A percentile compares a stretch with the other conserved stretches of the same genome.
phyloP scores from a whole-genome alignment of 768 basidiomycete genomes.

The Lactifluus volemus region DNA sequence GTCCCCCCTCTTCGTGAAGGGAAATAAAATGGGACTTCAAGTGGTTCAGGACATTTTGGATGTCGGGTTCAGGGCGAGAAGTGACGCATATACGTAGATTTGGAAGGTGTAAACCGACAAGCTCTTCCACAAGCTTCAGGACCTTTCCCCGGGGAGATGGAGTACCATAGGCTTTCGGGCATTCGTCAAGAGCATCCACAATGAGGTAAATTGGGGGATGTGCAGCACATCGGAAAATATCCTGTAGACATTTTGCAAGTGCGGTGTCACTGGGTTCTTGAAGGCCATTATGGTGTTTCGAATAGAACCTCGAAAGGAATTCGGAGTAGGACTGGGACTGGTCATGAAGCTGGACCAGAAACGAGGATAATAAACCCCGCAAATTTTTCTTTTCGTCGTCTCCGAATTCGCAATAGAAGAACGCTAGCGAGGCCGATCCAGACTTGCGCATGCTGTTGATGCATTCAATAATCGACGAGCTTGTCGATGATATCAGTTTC shows the following conservation, averaged over 20 bases:
- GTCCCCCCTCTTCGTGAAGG: too few species aligned
- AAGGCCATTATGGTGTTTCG: too few species aligned
- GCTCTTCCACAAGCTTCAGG: background rate
- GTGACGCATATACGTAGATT: background rate
- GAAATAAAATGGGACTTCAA: background rate
- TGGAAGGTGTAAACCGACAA: background rate
- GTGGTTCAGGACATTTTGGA: background rate
- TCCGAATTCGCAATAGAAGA: background rate
- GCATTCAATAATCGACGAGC: background rate
- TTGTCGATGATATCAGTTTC: background rate
- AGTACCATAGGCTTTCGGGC: background rate
- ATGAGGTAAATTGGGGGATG: background rate
- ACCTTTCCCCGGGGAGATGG: background rate
- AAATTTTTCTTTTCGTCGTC: background rate
- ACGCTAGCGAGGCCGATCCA: background rate
- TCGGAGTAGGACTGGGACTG: background rate
- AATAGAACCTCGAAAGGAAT: background rate
- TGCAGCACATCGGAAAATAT: background rate
- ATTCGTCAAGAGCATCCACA: too few species aligned
- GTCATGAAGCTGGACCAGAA: background rate
- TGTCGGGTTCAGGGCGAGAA: background rate
- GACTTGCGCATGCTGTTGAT: background rate
- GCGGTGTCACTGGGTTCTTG: background rate
- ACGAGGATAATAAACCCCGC: background rate
- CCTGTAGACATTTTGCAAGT: background rate